Evolutionary conservation across 2,329 filamentous ascomycete genomes (phyloP), one percentile per base, ranked within the genome.

Genomic region (Apiospora phragmitis): DNA sequence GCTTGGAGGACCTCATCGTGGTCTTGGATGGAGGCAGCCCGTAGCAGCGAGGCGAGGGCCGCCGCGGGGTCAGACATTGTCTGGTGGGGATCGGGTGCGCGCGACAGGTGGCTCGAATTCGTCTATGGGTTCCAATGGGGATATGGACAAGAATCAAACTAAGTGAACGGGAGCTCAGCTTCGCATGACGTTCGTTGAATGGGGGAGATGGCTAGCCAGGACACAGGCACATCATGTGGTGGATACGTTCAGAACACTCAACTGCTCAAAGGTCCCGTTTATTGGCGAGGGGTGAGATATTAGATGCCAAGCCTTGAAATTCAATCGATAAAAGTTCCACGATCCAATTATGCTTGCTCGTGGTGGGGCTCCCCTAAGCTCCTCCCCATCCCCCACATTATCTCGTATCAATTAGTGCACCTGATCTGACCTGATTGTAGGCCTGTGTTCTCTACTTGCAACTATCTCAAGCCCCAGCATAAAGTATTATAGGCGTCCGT

Each of bases 1-100:
- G 88, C 85, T 78, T 88, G 85, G 71, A 96, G 88, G 68, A 93
- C 84, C 80, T 95, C 91, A 65, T 92, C 89, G 80, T 95, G 92
- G 83, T 96, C 93, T 72, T 89, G 81, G 76, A 92, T 89, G 67
- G 85, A 85, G 67, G 89, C 80, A 68, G 83, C 80, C 72, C 86
- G 85, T 75, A 92, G 85, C 72, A 89, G 82, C 73, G 86, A 83
- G 77, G 85, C 84, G 76, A 90, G 85, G 70, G 83, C 81, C 45
- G 85, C 82, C 72, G 87, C 82, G 76, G 85, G 80, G 77, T 87
- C 83, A 79, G 83, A 79, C 81, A 80, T 80, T 69, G 49, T 38
- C 29, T 62, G 55, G 55, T 62, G 11, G 42, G 59, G n/a, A 35
- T 24, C 8, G 4, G 18, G 6, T 32, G 14, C 7, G 55, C 8